Evolutionary conservation across 2,329 filamentous ascomycete genomes (phyloP).

Genomic region (Pseudogymnoascus sp.): DNA sequence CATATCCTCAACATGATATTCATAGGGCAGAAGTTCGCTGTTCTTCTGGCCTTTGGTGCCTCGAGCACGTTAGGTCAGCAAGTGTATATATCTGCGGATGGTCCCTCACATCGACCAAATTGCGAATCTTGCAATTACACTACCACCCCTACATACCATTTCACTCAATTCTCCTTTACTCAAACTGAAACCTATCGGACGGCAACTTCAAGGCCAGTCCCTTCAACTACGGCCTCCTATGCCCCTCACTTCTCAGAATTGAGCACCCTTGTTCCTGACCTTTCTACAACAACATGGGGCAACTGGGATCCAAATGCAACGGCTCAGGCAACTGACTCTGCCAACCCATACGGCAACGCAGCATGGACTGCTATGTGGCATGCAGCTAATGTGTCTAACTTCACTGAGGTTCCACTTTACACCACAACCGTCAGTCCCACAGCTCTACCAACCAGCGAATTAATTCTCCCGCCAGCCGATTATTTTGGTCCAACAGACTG

Average conservation of each 20-base stretch:
- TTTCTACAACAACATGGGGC: slow-evolving; percentile 36
- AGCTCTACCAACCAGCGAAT: slow-evolving; percentile 45
- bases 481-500: slow-evolving; percentile 44
- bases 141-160: slow-evolving; percentile 26
- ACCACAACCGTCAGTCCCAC: slow-evolving; percentile 50
- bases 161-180: slow-evolving; percentile 29
- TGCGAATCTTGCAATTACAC: slow-evolving; percentile 25
- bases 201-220: slow-evolving; percentile 30
- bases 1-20: not conserved
- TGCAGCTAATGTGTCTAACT: slow-evolving; percentile 29
- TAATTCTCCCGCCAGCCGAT: slow-evolving; percentile 48
- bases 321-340: slow-evolving; percentile 29
- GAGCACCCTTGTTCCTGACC: slow-evolving; percentile 30
- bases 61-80: slow-evolving; percentile 24
- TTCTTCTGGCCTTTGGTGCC: not conserved
- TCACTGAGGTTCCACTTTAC: slow-evolving; percentile 31
- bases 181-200: slow-evolving; percentile 35
- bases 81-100: slow-evolving; percentile 29
- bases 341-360: slow-evolving; percentile 33
- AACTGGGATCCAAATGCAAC: slow-evolving; percentile 35
- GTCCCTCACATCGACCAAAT: slow-evolving; percentile 26
- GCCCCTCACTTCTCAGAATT: slow-evolving; percentile 32
- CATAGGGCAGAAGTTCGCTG: not conserved
- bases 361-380: slow-evolving; percentile 35
- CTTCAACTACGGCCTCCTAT: slow-evolving; percentile 27